These are phyloP conservation scores for Mortierella sp. DNA, from an alignment of 371 early-diverging fungal genomes.

Conservation along the genomic window DNA sequence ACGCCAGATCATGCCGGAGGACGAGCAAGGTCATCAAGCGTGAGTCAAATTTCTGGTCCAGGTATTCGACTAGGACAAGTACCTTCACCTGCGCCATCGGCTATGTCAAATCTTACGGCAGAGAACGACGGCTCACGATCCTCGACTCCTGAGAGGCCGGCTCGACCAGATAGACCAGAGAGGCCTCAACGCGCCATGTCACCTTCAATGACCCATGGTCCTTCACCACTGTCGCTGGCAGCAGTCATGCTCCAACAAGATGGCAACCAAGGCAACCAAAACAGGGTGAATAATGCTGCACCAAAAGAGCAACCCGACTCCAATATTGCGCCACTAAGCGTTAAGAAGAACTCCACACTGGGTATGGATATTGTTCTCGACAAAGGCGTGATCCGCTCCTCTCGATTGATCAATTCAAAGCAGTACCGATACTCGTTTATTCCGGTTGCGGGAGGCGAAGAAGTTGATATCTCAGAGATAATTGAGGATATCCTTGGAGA, in stretches of 20 bases:
- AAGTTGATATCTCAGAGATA: conserved; percentile 59
- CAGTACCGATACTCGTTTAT: conserved; percentile 61
- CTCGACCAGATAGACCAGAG: conserved; percentile 57
- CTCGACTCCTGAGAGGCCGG: conserved; percentile 56
- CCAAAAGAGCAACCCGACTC: background rate
- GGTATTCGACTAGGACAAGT: conserved; percentile 32
- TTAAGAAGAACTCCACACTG: conserved; percentile 55
- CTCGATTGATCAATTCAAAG: conserved; percentile 55
- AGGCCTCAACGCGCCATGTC: conserved; percentile 53
- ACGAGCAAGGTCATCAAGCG: conserved; percentile 43
- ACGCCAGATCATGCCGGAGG: conserved; percentile 46
- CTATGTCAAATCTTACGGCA: conserved; percentile 11
- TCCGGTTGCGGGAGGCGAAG: conserved; percentile 52
- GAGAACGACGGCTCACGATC: conserved; percentile 21
- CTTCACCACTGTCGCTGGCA: conserved; percentile 45
- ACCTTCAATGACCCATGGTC: conserved; percentile 46
- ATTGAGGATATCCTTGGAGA: conserved; percentile 59
- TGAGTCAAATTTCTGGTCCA: conserved; percentile 25
- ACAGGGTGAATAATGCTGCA: background rate
- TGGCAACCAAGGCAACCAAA: background rate
- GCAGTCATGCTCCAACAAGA: conserved; percentile 24
- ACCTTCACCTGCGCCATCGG: conserved; percentile 29
- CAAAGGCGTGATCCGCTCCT: conserved; percentile 57
- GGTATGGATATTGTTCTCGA: conserved; percentile 57
- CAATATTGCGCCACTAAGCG: conserved; percentile 40